Conservation (phyloP, 2,329 filamentous ascomycete genomes). For the Remersonia thermophila region DNA sequence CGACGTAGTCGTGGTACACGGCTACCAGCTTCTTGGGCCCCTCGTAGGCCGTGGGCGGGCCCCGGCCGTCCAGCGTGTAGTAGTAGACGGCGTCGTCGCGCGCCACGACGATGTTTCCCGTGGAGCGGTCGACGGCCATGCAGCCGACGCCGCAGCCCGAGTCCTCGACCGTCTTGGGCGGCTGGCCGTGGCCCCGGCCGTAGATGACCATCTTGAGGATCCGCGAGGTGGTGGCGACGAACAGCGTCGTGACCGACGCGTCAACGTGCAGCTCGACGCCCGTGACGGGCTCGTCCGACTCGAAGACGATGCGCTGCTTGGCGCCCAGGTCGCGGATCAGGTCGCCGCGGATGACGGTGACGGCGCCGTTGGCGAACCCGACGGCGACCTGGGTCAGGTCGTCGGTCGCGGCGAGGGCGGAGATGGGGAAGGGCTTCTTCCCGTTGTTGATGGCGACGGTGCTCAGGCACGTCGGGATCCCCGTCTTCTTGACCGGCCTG, state of each 20-base stretch:
- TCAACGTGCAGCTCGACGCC: conserved; percentile 66
- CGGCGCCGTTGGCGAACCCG: conserved; percentile 89
- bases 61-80: conserved; percentile 74
- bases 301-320: conserved; percentile 86
- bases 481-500: conserved; percentile 87
- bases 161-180: conserved; percentile 80
- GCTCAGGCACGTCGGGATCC: conserved; percentile 75
- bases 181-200: conserved; percentile 78
- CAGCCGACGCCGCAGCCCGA: conserved; percentile 85
- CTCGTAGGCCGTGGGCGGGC: conserved; percentile 83
- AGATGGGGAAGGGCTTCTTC: conserved; percentile 85
- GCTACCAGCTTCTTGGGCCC: conserved; percentile 73
- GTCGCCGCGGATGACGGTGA: conserved; percentile 87
- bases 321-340: conserved; percentile 90
- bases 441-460: conserved; percentile 80
- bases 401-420: conserved; percentile 74
- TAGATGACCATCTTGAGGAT: conserved; percentile 80
- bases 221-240: conserved; percentile 80
- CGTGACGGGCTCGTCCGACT: conserved; percentile 92
- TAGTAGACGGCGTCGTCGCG: conserved; percentile 93
- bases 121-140: conserved; percentile 73
- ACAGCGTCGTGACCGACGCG: conserved; percentile 58
- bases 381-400: conserved; percentile 89
- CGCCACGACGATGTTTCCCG: conserved; percentile 80
- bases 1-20: conserved; percentile 75